Percentiles rank a stretch among this genome's conserved stretches.
Conservation (phyloP, 2,329 filamentous ascomycete species). For the Purpureocillium takamizusanense region DNA sequence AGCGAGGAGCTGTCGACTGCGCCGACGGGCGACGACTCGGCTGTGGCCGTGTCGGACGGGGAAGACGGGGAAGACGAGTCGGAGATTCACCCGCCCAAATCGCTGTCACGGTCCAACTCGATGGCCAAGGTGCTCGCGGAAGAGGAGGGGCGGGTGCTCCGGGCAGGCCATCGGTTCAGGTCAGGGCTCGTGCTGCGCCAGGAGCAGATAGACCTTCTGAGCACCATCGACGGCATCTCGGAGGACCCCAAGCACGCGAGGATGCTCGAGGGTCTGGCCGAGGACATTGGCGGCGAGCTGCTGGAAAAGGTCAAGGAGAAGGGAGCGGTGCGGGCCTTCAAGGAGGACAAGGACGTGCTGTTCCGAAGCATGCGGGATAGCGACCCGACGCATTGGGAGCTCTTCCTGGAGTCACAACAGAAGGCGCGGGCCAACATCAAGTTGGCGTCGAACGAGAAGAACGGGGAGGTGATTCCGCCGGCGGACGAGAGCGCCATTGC, state of each 20-base stretch:
- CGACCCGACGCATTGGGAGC: conserved; percentile 58
- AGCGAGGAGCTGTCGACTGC: conserved; percentile 12
- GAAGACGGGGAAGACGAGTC: conserved; percentile 44
- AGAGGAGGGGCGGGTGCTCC: conserved; percentile 48
- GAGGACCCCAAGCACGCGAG: conserved; percentile 40
- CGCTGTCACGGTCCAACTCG: conserved; percentile 43
- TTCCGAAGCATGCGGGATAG: conserved; percentile 42
- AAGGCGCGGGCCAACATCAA: conserved; percentile 47
- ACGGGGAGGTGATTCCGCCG: conserved; percentile 8
- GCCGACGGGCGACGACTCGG: conserved; percentile 23
- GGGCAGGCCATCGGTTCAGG: conserved; percentile 48
- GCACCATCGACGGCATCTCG: conserved; percentile 38
- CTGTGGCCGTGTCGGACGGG: conserved; percentile 31
- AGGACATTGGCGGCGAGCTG: conserved; percentile 52
- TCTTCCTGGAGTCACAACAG: conserved; percentile 52
- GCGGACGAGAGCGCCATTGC: conserved; percentile 32
- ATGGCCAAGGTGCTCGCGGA: conserved; percentile 45
- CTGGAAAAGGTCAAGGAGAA: conserved; percentile 45
- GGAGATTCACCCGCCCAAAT: conserved; percentile 28
- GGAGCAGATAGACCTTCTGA: conserved; percentile 41
- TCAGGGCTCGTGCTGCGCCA: conserved; percentile 37
- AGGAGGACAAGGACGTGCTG: conserved; percentile 45
- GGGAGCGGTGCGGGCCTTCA: conserved; percentile 53
- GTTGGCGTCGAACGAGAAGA: conserved; percentile 17
- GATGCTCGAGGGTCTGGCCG: conserved; percentile 53